phyloP scores from a whole-genome alignment of 2,329 filamentous ascomycete species.

The Phyllosticta citribraziliensis region DNA sequence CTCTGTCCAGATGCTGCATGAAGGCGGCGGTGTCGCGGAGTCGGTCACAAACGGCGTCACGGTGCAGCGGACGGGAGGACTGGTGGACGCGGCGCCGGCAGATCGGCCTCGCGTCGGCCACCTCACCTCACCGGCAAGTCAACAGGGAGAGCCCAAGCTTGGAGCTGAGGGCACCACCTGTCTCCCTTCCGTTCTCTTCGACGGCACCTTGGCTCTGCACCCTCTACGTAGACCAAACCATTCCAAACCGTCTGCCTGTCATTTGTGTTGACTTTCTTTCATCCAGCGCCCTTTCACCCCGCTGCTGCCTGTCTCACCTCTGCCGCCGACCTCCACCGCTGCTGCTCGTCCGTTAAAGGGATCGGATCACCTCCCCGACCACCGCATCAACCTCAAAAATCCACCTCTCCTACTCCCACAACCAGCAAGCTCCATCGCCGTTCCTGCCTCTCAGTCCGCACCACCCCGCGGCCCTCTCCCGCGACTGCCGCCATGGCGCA shows the following conservation, averaged over 20 bases:
- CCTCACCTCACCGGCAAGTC: too few species aligned
- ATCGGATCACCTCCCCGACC: background rate
- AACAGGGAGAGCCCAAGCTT: background rate
- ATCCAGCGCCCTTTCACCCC: background rate
- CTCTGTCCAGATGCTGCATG: background rate
- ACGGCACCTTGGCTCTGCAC: background rate
- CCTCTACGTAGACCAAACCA: background rate
- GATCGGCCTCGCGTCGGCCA: background rate
- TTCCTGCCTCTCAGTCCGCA: constrained; percentile 13
- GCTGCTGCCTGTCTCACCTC: background rate
- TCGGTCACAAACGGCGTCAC: background rate
- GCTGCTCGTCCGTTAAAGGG: background rate
- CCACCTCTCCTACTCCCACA: background rate
- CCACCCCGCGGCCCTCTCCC: constrained; percentile 15
- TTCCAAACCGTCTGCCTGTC: background rate
- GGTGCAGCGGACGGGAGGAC: too few species aligned
- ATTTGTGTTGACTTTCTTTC: background rate
- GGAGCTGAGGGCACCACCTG: background rate
- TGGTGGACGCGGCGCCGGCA: background rate
- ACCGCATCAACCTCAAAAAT: background rate
- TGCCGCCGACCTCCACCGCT: background rate
- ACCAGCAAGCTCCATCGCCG: constrained; percentile 3
- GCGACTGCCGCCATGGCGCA: constrained; percentile 50
- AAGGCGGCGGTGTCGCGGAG: background rate
- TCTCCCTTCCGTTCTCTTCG: background rate